Evolutionary conservation across 2,329 filamentous ascomycete species (phyloP).

Genomic region (Ascochyta fabae): DNA sequence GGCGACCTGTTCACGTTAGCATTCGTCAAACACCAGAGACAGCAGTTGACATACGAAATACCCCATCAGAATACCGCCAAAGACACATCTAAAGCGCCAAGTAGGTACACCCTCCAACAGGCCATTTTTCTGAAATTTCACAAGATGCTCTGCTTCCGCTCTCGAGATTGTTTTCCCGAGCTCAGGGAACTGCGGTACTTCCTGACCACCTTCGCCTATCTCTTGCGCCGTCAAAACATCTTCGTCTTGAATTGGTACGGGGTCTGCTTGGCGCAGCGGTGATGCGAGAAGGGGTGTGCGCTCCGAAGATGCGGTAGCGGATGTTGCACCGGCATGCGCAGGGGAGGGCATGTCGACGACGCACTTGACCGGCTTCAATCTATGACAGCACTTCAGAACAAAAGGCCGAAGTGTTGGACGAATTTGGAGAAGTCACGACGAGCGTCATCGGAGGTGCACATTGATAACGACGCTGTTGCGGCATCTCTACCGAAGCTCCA

Average conservation of each 20-base stretch:
- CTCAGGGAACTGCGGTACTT: conserved; percentile 30
- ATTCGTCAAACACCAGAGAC: conserved; percentile 26
- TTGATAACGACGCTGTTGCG: not conserved
- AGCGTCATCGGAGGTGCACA: conserved; percentile 11
- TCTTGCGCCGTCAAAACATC: conserved; percentile 29
- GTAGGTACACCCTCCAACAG: conserved; percentile 43
- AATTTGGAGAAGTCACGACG: not conserved
- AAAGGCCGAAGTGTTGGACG: no score
- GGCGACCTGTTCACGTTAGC: conserved; percentile 43
- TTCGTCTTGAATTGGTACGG: conserved; percentile 32
- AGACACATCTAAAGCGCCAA: conserved; percentile 46
- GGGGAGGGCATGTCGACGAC: conserved; percentile 5
- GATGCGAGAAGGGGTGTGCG: conserved; percentile 42
- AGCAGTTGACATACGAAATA: conserved; percentile 44
- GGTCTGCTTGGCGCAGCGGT: conserved; percentile 22
- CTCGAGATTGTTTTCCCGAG: conserved; percentile 28
- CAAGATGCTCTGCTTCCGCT: conserved; percentile 29
- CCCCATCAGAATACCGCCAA: conserved; percentile 45
- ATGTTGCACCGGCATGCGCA: conserved; percentile 1
- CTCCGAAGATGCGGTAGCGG: conserved; percentile 29
- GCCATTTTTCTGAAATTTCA: conserved; percentile 39
- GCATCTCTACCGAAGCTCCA: conserved; percentile 6
- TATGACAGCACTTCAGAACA: no score
- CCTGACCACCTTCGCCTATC: conserved; percentile 31
- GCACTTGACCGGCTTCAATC: not conserved